These are phyloP conservation scores for Mortierella alpina DNA, from an alignment of 192 early-diverging fungal genomes.

Conservation along the genomic window DNA sequence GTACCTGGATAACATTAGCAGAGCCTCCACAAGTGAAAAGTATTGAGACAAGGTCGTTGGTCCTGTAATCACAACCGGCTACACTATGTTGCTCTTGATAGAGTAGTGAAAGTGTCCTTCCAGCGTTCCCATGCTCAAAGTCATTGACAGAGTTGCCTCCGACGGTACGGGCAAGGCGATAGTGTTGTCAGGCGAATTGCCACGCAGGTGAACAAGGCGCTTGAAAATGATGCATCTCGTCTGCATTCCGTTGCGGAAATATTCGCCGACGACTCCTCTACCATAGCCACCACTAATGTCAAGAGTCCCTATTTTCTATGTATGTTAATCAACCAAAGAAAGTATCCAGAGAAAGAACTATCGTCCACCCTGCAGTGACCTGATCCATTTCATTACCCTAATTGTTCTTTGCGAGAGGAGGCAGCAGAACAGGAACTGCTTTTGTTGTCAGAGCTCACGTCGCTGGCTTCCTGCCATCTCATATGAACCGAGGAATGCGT, in stretches of 20 bases:
- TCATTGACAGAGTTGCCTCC: conserved; percentile 41
- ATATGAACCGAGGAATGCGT: no score
- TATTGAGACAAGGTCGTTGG: conserved; percentile 32
- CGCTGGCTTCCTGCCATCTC: no score
- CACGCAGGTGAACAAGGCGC: conserved; percentile 34
- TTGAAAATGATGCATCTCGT: conserved; percentile 43
- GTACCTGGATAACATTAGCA: conserved; percentile 64
- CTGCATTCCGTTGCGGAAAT: conserved; percentile 48
- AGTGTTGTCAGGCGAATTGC: conserved; percentile 26
- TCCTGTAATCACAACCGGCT: conserved; percentile 49
- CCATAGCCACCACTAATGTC: conserved; percentile 41
- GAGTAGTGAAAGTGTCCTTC: conserved; percentile 53
- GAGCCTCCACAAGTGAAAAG: conserved; percentile 51
- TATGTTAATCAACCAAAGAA: background rate
- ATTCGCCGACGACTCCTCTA: conserved; percentile 33
- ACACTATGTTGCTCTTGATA: conserved; percentile 57
- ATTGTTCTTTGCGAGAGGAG: conserved; percentile 57
- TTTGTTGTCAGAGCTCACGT: conserved; percentile 58
- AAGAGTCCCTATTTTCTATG: background rate
- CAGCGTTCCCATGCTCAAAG: conserved; percentile 41
- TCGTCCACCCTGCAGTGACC: background rate
- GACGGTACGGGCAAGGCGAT: conserved; percentile 44
- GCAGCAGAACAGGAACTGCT: conserved; percentile 56
- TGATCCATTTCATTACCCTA: background rate
- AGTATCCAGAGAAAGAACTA: background rate